Base-by-base conservation (phyloP, 345 rosid species). In the Salix dunnii region DNA sequence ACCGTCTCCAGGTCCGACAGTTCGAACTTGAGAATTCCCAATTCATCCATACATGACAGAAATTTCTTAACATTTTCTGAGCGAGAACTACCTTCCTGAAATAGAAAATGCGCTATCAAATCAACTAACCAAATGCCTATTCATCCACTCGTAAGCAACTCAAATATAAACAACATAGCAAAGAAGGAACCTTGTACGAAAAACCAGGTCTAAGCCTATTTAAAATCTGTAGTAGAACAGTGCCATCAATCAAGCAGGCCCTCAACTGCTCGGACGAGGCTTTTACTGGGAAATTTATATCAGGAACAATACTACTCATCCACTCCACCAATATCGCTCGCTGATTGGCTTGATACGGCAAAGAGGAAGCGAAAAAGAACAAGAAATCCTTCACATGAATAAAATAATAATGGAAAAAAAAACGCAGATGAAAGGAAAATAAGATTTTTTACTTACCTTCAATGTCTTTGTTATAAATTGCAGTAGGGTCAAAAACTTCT, bases 1-100 rank as follows among this genome's bases (percentile, higher is more conserved):
- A 95, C 99, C 99, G 90, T 92, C 81, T 93, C 90, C 70, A 95
- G 82, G 77, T 95, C 94, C 36, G 88, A 80, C 48, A 84, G 73
- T 69, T 90, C 90, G 77, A 95, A 91, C 70, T 83, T 82, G 25
- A 93, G 90, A 61, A 91, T 82, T 77, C 92, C 92, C 83, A 89
- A 17, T 49, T 90, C 88, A 79, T 90, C 94, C 90, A 93, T 79
- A 42, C 81, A 78, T 30, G 86, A 80, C 71, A 91, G 84, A 84
- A 95, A 93, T 79, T 77, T 84, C 25, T 79, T 85, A 73, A 89
- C 85, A 82, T 85, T 86, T 77, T 88, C 92, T 40, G 76, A 27
- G 62, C 33, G 64, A 64, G 71, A 80, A 82, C 82, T 74, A 63
- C 84, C 85, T 81, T 79, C 92, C 97, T 92, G 33, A 11, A 74